A percentile compares a stretch with the other conserved stretches of the same genome.
These are phyloP conservation scores for Camellia japonica DNA, from an alignment of 148 eudicot genomes.

Conservation along the genomic window DNA sequence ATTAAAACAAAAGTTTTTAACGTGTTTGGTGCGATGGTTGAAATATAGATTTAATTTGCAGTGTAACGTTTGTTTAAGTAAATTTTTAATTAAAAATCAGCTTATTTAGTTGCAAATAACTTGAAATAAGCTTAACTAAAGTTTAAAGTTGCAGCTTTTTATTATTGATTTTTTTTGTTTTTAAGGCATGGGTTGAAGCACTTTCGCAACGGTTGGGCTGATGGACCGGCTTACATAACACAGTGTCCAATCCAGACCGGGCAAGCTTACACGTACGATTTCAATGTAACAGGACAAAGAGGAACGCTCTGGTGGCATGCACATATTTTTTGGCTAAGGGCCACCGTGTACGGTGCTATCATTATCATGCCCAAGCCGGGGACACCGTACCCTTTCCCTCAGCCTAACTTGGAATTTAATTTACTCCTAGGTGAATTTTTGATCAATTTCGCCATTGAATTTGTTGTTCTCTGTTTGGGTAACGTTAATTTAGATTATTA, in stretches of 20 bases:
- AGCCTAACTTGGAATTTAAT: slow-evolving; percentile 19
- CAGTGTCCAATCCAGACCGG: slow-evolving; percentile 40
- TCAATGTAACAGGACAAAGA: slow-evolving; percentile 38
- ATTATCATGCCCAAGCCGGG: slow-evolving; percentile 35
- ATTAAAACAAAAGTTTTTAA: background rate
- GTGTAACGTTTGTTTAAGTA: no score
- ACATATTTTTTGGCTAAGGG: slow-evolving; percentile 40
- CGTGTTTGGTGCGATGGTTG: background rate
- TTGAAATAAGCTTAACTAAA: no score
- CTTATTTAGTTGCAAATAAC: no score
- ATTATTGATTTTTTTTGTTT: background rate
- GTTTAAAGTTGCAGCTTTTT: no score
- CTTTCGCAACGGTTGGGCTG: slow-evolving; percentile 39
- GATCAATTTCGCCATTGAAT: background rate
- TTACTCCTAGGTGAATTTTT: slow-evolving; percentile 18
- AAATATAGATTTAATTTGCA: background rate
- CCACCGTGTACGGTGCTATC: slow-evolving; percentile 43
- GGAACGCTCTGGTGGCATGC: slow-evolving; percentile 50
- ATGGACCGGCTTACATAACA: slow-evolving; percentile 39
- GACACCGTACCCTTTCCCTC: slow-evolving; percentile 30
- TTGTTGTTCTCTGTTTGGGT: no score
- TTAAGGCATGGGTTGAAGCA: slow-evolving; percentile 42
- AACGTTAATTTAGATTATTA: no score
- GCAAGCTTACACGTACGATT: slow-evolving; percentile 24
- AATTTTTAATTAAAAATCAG: no score